Percentiles rank a stretch among this genome's conserved stretches.
Evolutionary conservation across 192 early-diverging fungal species (phyloP).

Genomic region (Thamnidium elegans): DNA sequence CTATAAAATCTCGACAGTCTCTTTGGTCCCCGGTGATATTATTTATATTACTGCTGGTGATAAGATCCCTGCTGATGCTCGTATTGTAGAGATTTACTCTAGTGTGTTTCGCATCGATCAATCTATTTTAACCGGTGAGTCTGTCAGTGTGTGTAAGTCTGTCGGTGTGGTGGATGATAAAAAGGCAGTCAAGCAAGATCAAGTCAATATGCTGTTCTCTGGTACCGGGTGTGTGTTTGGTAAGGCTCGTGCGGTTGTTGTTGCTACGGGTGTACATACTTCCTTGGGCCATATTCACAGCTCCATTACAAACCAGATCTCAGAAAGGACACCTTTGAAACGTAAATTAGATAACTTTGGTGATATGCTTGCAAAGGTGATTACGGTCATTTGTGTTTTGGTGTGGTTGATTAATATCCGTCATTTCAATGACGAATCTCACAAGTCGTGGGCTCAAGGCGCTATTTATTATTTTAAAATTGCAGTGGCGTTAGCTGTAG

Average conservation of each 20-base stretch:
- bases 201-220: constrained; percentile 95
- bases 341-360: constrained; percentile 95
- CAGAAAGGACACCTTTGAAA: constrained; percentile 95
- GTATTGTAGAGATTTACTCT: constrained; percentile 74
- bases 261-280: constrained; percentile 80
- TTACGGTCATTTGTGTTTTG: constrained; percentile 84
- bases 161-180: constrained; percentile 56
- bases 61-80: constrained; percentile 94
- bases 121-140: constrained; percentile 94
- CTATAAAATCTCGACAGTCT: constrained; percentile 63
- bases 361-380: constrained; percentile 79
- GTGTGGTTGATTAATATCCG: constrained; percentile 98
- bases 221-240: constrained; percentile 92
- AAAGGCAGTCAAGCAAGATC: constrained; percentile 91
- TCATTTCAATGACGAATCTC: constrained; percentile 87
- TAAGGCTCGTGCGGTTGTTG: constrained; percentile 85
- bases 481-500: constrained; percentile 96
- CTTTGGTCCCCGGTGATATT: constrained; percentile 97
- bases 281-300: constrained; percentile 93
- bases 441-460: constrained; percentile 90
- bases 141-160: constrained; percentile 86
- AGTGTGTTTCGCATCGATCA: constrained; percentile 91
- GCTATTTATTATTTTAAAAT: constrained; percentile 99
- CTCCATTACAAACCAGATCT: constrained; percentile 77
- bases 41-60: constrained; percentile 89